A percentile compares a stretch with the other conserved stretches of the same genome.
Conservation (phyloP, 225 moss, liverwort and hornwort species). For the Lunularia cruciata region DNA sequence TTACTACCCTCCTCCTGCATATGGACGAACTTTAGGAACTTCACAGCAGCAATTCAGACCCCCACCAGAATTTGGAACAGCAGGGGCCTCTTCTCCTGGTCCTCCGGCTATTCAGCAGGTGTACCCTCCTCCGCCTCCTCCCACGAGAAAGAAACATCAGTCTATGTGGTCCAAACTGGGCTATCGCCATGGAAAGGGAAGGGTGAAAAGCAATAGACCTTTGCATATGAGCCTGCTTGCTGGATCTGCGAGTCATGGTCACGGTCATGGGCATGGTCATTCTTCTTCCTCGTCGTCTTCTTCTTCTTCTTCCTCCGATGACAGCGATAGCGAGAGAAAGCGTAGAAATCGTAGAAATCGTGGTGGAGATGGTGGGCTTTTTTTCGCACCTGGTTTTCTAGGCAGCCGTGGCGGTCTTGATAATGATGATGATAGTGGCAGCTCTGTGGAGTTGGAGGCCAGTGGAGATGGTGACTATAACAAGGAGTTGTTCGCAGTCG, state of each 20-base stretch:
- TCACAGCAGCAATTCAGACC: slow-evolving; percentile 6
- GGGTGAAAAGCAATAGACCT: neutral
- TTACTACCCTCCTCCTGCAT: slow-evolving; percentile 41
- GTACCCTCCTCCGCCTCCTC: slow-evolving; percentile 34
- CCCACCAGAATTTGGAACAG: neutral
- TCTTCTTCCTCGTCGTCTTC: too few species aligned
- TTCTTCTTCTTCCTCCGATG: slow-evolving; percentile 24
- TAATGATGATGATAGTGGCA: too few species aligned
- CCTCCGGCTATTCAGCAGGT: slow-evolving; percentile 1
- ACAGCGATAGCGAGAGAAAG: too few species aligned
- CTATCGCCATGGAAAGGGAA: slow-evolving; percentile 26
- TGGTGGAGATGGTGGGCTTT: neutral
- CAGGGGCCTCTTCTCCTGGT: neutral
- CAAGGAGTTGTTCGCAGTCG: neutral
- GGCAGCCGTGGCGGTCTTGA: neutral
- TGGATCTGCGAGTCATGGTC: too few species aligned
- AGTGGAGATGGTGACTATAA: slow-evolving; percentile 18
- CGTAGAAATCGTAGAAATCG: slow-evolving; percentile 13
- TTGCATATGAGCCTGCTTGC: slow-evolving; percentile 12
- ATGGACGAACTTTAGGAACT: slow-evolving; percentile 25
- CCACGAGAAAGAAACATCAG: slow-evolving; percentile 18
- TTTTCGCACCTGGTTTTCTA: neutral
- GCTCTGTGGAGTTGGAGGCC: neutral
- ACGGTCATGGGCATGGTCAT: neutral
- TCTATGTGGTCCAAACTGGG: slow-evolving; percentile 45